Base-by-base conservation (phyloP, 371 early-diverging fungal species). In the Rhizomucor pusillus region DNA sequence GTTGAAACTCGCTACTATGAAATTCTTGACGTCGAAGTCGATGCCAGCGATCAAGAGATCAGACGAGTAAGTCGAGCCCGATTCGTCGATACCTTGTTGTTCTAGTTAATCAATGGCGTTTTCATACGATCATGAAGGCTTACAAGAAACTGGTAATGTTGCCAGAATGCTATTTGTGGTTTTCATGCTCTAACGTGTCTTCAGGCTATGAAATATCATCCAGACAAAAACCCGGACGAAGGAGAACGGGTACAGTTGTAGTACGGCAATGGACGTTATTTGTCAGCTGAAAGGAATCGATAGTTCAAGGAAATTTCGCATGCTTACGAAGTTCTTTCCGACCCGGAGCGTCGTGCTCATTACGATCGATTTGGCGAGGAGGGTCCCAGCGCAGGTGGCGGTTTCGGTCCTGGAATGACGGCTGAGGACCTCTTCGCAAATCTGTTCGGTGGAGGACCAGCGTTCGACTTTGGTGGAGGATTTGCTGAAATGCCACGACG, bases 321-420 rank as follows among this genome's bases (percentile, higher is more conserved):
- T 61, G 99, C 99, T 3, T 99, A 97, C 75, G 95, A 94, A 57
- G 83, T 96, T 20, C 78, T 99, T 14, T 90, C 92, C 12, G 95
- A 97, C 69, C 79, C 89, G 1, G 84, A 95, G 52, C 86, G 89
- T 63, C 82, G 96, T 52, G 86, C 87, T 25, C 73, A 84, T 44
- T 99, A 90, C 48, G 93, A 95, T 68, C 86, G 80, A 40, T 93
- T 87, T 55, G 98, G 98, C 36, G 92, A 92, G 60, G 94, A 91
- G 49, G 96, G 94, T 46, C 79, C 88, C 37, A 67, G 67, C 20
- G 87, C 81, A 36, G 86, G 41, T 19, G 52, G 59, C 19, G 54
- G 54, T 24, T 45, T 24, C 23, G 59, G 59, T 34, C 49, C 34
- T 25, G 56, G 56, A 41, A 55, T 53, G 54, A 44, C 83, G 24